Percentiles rank a stretch among this genome's conserved stretches.
Conservation (phyloP, 2,329 filamentous ascomycete species). For the Fusarium sp. region DNA sequence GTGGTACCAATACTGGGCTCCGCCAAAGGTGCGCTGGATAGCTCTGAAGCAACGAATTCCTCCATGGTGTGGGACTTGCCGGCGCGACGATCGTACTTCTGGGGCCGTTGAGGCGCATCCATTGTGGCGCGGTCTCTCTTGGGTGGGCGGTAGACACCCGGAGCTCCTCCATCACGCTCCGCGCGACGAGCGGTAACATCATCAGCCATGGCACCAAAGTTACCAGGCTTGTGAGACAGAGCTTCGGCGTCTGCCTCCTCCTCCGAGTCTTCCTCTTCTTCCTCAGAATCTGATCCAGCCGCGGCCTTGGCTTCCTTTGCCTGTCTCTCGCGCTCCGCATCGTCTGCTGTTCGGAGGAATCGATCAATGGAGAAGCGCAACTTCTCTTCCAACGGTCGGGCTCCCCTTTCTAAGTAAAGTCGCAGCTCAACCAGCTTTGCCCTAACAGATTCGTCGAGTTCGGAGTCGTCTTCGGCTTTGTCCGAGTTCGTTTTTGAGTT, state of each 20-base stretch:
- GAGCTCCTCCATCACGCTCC: slow-evolving; percentile 52
- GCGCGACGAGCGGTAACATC: slow-evolving; percentile 48
- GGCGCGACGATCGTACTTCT: slow-evolving; percentile 70
- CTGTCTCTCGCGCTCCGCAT: slow-evolving; percentile 66
- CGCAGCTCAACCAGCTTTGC: slow-evolving; percentile 90
- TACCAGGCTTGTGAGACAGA: slow-evolving; percentile 41
- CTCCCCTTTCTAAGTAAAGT: slow-evolving; percentile 93
- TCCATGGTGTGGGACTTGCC: slow-evolving; percentile 87
- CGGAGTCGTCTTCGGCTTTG: slow-evolving; percentile 50
- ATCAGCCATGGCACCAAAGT: slow-evolving; percentile 49
- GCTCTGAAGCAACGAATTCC: slow-evolving; percentile 88
- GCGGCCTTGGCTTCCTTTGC: slow-evolving; percentile 48
- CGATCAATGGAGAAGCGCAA: slow-evolving; percentile 97
- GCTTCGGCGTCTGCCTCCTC: slow-evolving; percentile 52
- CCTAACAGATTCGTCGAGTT: slow-evolving; percentile 74
- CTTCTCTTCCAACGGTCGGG: slow-evolving; percentile 88
- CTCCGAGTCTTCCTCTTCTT: slow-evolving; percentile 52
- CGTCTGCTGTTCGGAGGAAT: slow-evolving; percentile 87
- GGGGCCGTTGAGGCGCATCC: slow-evolving; percentile 73
- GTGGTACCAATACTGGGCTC: slow-evolving; percentile 94
- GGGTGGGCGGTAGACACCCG: slow-evolving; percentile 89
- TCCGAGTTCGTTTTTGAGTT: slow-evolving; percentile 55
- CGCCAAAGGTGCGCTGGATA: slow-evolving; percentile 83
- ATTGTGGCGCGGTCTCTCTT: slow-evolving; percentile 88
- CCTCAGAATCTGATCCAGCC: slow-evolving; percentile 43